Evolutionary conservation across 176 grass and related monocot species (phyloP).

Genomic region (Avena atlantica): DNA sequence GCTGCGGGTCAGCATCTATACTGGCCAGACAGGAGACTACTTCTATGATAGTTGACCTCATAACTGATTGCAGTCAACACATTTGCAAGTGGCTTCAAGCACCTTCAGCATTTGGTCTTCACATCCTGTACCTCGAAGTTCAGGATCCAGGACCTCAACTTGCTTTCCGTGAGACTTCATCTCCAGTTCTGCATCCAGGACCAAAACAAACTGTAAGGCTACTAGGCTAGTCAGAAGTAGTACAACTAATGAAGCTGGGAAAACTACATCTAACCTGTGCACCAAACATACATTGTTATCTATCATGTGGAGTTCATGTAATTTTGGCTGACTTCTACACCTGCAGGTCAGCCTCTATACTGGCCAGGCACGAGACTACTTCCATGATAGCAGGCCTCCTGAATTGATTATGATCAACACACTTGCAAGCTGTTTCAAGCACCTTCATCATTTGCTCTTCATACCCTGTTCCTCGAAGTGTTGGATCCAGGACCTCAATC

Average conservation of each 20-base stretch:
- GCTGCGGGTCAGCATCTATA: background rate
- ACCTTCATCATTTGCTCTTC: constrained; percentile 64
- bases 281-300: background rate
- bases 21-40: constrained; percentile 48
- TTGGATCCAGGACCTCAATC: constrained; percentile 54
- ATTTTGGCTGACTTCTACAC: background rate
- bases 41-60: constrained; percentile 26
- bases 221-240: too few species aligned
- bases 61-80: background rate
- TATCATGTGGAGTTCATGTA: background rate
- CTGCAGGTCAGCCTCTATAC: background rate
- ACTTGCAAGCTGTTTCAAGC: constrained; percentile 58
- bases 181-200: background rate
- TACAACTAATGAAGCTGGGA: too few species aligned
- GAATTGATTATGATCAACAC: constrained; percentile 39
- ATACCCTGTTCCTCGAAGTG: constrained; percentile 19
- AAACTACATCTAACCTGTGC: too few species aligned
- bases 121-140: background rate
- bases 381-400: constrained; percentile 58
- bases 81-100: background rate
- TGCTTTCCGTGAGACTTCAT: background rate
- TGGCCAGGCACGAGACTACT: constrained; percentile 47
- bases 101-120: background rate
- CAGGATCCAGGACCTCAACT: background rate
- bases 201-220: too few species aligned